Evolutionary conservation across 257 asterid genomes (phyloP), one percentile per base, ranked within the genome.

Genomic region (Solanum virginianum): DNA sequence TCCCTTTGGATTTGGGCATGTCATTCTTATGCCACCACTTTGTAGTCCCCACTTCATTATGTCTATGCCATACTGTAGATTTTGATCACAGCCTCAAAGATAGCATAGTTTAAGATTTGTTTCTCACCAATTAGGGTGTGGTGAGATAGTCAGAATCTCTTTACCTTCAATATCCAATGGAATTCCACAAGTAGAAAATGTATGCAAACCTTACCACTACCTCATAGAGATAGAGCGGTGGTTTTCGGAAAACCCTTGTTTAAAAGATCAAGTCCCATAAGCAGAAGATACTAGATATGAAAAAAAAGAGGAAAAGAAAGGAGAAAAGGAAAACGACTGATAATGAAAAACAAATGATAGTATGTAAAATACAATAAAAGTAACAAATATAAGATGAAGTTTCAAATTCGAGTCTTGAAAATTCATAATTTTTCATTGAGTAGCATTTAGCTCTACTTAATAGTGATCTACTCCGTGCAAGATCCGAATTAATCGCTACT

Each of bases 41-140:
- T 41, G 68, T 83, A 85, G 90, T 41, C 85, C 84, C 88, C 81
- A 20, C n/a, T 41, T 59, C 74, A 57, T 63, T 66, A 29, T 16
- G 60, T 18, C 59, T 22, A 79, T 53, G 18, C 83, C 49, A 79
- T 9, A 53, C 6, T 51, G 1, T 9, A 26, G 24, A 77, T 77
- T 77, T 51, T 77, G 26, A 77, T 51, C 63, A 49, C 63, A 51
- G 63, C 63, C 47, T 51, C 63, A 51, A 32, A 32, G 36, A 32
- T 32, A 66, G 4, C 4, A 65, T 65, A 26, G 10, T 26, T 26
- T 32, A 4, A 13, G 6, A 16, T 22, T 74, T 72, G 43, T 24
- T 47, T 75, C 7, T 75, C 5, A 22, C 4, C n/a, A 5, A 4
- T 0, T 5, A 47, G 14, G n/a, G 14, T 13, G 22, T 47, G 20